Conservation (phyloP, 108 stramenopile genomes). For the Cyclotella atomus region DNA sequence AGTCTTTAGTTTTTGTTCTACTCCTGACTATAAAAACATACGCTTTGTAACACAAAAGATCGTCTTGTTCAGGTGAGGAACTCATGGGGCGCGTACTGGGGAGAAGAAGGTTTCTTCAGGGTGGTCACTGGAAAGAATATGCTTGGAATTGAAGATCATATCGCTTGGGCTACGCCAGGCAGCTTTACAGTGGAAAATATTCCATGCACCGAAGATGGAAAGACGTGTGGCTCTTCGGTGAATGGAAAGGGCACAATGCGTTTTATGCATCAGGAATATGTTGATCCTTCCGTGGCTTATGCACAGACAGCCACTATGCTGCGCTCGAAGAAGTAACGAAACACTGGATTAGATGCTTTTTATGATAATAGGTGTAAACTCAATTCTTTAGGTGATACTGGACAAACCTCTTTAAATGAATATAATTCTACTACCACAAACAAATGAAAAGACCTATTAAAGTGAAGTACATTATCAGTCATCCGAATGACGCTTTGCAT, state of each 20-base stretch:
- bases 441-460: too few relatives aligned
- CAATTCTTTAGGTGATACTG: too few relatives aligned
- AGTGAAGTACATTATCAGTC: neutral
- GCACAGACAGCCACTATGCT: neutral
- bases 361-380: too few relatives aligned
- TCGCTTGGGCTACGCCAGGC: conserved; percentile 85
- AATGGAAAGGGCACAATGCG: conserved; percentile 6
- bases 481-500: neutral
- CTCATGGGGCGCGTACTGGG: conserved; percentile 48
- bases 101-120: conserved; percentile 70
- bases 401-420: too few relatives aligned
- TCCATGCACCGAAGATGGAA: conserved; percentile 49
- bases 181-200: conserved; percentile 13
- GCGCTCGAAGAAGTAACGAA: neutral
- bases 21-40: too few relatives aligned
- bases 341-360: too few relatives aligned
- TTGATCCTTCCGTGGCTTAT: conserved; percentile 26
- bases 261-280: conserved; percentile 30
- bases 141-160: conserved; percentile 80
- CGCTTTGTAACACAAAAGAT: too few relatives aligned
- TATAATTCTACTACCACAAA: too few relatives aligned
- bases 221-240: conserved; percentile 47
- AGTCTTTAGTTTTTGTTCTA: too few relatives aligned
- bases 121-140: conserved; percentile 80
- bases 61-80: too few relatives aligned